phyloP scores from a whole-genome alignment of 1,284 basidiomycete species.

The Neonothopanus nambi region DNA sequence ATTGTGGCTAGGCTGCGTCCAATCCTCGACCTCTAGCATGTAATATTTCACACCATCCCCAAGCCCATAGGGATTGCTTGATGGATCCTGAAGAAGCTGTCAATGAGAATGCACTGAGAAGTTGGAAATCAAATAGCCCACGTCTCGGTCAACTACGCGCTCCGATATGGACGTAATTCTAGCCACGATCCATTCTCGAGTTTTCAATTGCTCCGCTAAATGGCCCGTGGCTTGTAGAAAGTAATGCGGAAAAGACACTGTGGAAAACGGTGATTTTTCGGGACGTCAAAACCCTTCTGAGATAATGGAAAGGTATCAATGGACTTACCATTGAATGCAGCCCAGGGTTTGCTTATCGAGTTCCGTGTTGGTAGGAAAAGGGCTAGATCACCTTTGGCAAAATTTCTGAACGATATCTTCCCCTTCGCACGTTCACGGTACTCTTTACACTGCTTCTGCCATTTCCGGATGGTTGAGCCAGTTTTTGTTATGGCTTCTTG shows the following conservation, averaged over 20 bases:
- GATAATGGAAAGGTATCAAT: constrained; percentile 14
- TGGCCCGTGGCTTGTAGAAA: constrained; percentile 88
- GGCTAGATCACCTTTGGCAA: constrained; percentile 90
- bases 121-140: constrained; percentile 33
- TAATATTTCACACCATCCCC: constrained; percentile 92
- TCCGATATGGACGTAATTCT: constrained; percentile 88
- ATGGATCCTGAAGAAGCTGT: constrained; percentile 54
- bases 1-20: constrained; percentile 72
- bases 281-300: constrained; percentile 16
- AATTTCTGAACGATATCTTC: constrained; percentile 93
- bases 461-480: constrained; percentile 87
- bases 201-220: constrained; percentile 83
- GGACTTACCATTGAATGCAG: constrained; percentile 89
- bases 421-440: constrained; percentile 91
- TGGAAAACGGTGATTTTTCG: constrained; percentile 37
- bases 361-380: constrained; percentile 95
- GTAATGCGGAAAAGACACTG: constrained; percentile 95
- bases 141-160: constrained; percentile 79
- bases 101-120: not conserved
- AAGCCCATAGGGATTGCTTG: constrained; percentile 76
- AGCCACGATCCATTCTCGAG: constrained; percentile 92
- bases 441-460: constrained; percentile 94
- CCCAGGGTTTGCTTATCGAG: constrained; percentile 91
- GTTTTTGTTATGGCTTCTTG: constrained; percentile 80
- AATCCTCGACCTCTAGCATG: constrained; percentile 92